Base-by-base conservation (phyloP, 164 flowering plant species). In the Piper betle region DNA sequence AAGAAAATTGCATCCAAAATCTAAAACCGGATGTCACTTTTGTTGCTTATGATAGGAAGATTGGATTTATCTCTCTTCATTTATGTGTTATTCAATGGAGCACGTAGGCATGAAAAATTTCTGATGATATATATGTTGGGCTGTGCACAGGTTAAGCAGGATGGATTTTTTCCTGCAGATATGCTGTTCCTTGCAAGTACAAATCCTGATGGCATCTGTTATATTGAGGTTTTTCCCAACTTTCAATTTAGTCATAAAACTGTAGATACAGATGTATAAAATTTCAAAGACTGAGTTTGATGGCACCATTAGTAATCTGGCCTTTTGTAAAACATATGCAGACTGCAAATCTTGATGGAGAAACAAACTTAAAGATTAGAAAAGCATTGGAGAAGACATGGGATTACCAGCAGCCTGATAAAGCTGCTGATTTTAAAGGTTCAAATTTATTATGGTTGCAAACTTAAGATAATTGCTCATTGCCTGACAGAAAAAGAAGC, bases 271-370 rank as follows among this genome's bases (percentile, higher is more conserved):
- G 55, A 17, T 7, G 7, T 6, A 15, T 6, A n/a, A n/a, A n/a
- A n/a, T n/a, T n/a, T n/a, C n/a, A n/a, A n/a, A n/a, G n/a, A n/a
- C n/a, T n/a, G n/a, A 43, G 12, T 43, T 43, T 43, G 50, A 2
- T 43, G 6, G 50, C 8, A 43, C 50, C 10, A 43, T 43, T 43
- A 43, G 43, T 43, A 3, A 15, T 43, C 10, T 8, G 53, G 13
- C 67, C 39, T 33, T 58, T 55, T 59, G 11, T 13, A 59, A 54
- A 59, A 58, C 53, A 15, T 43, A 53, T 46, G 55, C 75, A 90
- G 99, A 93, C 99, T 68, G 88, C 99, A 70, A 93, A 93, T 81
- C 80, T 93, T 76, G 99, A 93, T 66, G 97, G 99, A 62, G 99
- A 93, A 78, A 93, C 97, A 67, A 93, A 93, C 77, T 78, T 90